These are phyloP conservation scores for Alternaria brassicae DNA, from an alignment of 2,329 filamentous ascomycete species.

Conservation along the genomic window DNA sequence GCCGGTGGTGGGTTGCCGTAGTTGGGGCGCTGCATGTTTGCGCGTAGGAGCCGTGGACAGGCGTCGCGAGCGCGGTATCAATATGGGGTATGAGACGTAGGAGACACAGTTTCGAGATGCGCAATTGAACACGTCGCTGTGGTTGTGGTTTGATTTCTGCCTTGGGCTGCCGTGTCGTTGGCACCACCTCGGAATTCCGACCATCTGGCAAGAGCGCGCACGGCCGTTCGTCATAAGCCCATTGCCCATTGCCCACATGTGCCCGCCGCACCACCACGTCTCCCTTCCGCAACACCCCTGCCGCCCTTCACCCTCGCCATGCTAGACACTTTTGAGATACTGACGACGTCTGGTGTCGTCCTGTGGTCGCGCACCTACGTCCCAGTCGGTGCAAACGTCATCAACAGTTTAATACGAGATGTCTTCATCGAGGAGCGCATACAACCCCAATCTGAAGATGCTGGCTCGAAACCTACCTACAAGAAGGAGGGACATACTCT, in stretches of 20 bases:
- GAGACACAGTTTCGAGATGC: background rate
- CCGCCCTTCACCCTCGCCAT: constrained; percentile 58
- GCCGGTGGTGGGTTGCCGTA: constrained; percentile 75
- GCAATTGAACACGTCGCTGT: constrained; percentile 12
- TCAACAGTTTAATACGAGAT: constrained; percentile 95
- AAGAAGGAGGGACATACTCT: constrained; percentile 92
- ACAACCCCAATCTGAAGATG: constrained; percentile 66
- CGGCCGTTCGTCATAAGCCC: constrained; percentile 41
- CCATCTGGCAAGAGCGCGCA: constrained; percentile 32
- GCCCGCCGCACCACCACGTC: constrained; percentile 12
- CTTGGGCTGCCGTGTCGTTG: constrained; percentile 14
- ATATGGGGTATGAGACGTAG: background rate
- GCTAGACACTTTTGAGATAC: constrained; percentile 95
- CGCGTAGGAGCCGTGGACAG: background rate
- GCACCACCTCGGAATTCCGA: constrained; percentile 20
- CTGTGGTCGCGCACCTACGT: constrained; percentile 92
- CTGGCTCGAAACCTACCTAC: constrained; percentile 74
- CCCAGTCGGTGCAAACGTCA: constrained; percentile 77
- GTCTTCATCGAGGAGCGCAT: constrained; percentile 96
- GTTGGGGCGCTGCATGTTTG: constrained; percentile 81
- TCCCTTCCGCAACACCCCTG: constrained; percentile 6
- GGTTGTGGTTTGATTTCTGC: constrained; percentile 19
- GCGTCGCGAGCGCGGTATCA: constrained; percentile 9
- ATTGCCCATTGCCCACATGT: constrained; percentile 17
- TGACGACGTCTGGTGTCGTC: constrained; percentile 95